phyloP scores from a whole-genome alignment of 2,329 filamentous ascomycete genomes.

The Sphaerulina populicola region DNA sequence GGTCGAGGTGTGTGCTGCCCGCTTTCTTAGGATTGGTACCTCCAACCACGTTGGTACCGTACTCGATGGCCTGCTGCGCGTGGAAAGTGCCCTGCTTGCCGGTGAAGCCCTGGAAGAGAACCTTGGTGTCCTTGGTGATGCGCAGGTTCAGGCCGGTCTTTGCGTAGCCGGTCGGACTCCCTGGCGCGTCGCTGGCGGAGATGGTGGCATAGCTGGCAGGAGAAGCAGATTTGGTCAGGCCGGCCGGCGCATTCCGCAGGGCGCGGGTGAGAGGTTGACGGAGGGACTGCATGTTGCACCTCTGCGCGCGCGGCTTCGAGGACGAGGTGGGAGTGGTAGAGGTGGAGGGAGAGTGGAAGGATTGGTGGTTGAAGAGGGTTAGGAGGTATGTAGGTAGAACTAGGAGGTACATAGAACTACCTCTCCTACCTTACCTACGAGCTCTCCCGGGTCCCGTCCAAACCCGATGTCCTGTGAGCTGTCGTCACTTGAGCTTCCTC shows the following conservation, averaged over 20 bases:
- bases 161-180: conserved; percentile 36
- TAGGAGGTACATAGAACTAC: too few relatives aligned
- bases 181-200: conserved; percentile 39
- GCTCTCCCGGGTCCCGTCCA: too few relatives aligned
- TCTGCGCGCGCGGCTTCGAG: conserved; percentile 1
- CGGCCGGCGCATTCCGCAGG: conserved; percentile 53
- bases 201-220: conserved; percentile 68
- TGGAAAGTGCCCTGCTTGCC: conserved; percentile 73
- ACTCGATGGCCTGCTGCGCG: conserved; percentile 94
- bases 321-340: conserved; percentile 2
- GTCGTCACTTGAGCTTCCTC: neutral
- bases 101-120: conserved; percentile 95
- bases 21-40: conserved; percentile 99
- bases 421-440: too few relatives aligned
- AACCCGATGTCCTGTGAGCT: neutral
- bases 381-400: too few relatives aligned
- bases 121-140: conserved; percentile 87
- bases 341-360: neutral
- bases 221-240: conserved; percentile 35
- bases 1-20: conserved; percentile 76
- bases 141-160: conserved; percentile 59
- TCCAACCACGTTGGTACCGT: conserved; percentile 95
- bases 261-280: conserved; percentile 63
- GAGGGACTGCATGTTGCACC: conserved; percentile 71
- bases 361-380: too few relatives aligned